Evolutionary conservation across 441 rosid genomes (phyloP).

Genomic region (Populus hybrid): DNA sequence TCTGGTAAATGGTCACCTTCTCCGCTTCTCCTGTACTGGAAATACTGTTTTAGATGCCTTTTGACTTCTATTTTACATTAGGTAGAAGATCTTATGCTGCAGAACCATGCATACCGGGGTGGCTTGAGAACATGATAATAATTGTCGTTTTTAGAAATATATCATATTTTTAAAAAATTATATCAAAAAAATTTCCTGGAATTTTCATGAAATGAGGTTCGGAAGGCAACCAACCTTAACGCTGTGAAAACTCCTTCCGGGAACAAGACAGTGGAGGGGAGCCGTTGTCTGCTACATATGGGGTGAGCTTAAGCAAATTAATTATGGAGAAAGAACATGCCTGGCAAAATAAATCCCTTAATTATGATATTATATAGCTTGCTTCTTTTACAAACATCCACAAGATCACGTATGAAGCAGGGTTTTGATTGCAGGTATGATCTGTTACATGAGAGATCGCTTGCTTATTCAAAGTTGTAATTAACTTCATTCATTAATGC

Average conservation of each 20-base stretch:
- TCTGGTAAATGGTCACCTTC: not conserved
- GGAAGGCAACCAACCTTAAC: no score
- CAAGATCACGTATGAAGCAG: conserved; percentile 6
- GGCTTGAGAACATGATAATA: no score
- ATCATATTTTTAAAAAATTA: no score
- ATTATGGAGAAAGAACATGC: not conserved
- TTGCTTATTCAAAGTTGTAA: no score
- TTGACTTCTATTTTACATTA: not conserved
- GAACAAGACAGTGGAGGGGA: not conserved
- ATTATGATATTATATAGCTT: conserved; percentile 6
- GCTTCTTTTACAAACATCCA: conserved; percentile 19
- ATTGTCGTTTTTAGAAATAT: no score
- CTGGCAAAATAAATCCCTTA: not conserved
- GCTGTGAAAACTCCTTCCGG: not conserved
- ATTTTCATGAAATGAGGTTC: no score
- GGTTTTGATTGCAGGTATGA: not conserved
- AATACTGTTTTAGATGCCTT: no score
- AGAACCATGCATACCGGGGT: no score
- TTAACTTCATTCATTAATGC: no score
- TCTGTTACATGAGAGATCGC: no score
- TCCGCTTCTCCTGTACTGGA: not conserved
- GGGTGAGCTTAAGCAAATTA: not conserved
- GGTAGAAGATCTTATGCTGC: not conserved
- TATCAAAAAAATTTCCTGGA: no score
- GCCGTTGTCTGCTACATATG: not conserved